Percentiles rank a stretch among this genome's conserved stretches.
Conservation (phyloP, 305 asterid genomes). For the Solanum chacoense region DNA sequence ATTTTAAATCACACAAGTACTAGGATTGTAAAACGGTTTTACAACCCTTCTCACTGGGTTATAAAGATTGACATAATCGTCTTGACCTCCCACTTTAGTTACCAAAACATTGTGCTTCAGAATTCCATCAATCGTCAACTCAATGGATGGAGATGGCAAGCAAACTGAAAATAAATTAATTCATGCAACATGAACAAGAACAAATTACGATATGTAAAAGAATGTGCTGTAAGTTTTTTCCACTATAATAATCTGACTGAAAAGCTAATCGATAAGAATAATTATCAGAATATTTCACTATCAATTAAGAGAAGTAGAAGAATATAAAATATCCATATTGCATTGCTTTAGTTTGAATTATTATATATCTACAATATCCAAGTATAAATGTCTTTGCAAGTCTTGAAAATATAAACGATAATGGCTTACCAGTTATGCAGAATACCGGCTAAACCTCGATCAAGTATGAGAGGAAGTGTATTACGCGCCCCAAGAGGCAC, state of each 20-base stretch:
- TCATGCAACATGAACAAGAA: neutral
- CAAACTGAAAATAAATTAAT: neutral
- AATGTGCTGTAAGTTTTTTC: neutral
- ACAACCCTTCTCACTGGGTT: neutral
- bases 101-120: neutral
- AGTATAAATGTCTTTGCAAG: neutral
- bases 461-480: slow-evolving; percentile 75
- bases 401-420: neutral
- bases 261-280: neutral
- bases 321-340: neutral
- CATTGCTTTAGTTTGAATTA: neutral
- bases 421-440: slow-evolving; percentile 57
- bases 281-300: neutral
- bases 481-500: slow-evolving; percentile 60
- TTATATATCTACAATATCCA: neutral
- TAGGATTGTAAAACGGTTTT: neutral
- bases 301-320: neutral
- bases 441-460: slow-evolving; percentile 77
- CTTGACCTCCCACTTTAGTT: neutral
- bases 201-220: neutral
- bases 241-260: neutral
- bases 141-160: neutral
- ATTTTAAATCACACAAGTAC: neutral
- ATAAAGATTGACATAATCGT: neutral
- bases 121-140: neutral